Conservation (phyloP, 208 protist species). For the Eutreptiella sp. region DNA sequence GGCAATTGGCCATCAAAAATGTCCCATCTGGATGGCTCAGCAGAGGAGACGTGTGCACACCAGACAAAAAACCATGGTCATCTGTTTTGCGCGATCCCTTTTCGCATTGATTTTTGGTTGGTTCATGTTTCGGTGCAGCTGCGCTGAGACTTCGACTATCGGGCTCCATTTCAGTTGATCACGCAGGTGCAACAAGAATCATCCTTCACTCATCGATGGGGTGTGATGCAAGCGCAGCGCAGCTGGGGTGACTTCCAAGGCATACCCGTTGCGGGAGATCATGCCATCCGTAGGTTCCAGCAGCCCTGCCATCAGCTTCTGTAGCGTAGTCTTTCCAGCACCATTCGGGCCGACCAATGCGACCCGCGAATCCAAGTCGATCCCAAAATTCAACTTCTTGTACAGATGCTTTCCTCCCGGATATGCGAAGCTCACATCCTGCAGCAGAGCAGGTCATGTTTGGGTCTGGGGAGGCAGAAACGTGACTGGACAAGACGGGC, state of each 20-base stretch:
- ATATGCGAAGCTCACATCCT: constrained; percentile 82
- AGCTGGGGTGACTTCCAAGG: no score
- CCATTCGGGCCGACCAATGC: constrained; percentile 93
- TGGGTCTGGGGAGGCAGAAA: constrained; percentile 41
- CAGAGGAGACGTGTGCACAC: no score
- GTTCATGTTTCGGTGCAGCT: constrained; percentile 6
- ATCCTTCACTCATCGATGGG: constrained; percentile 11
- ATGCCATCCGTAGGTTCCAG: constrained; percentile 39
- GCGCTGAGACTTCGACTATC: neutral
- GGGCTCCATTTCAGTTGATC: neutral
- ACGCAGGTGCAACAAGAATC: neutral
- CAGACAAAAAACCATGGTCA: no score
- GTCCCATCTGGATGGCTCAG: no score
- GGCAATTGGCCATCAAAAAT: no score
- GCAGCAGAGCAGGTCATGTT: constrained; percentile 57
- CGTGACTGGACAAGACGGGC: no score
- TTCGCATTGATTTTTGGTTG: constrained; percentile 19
- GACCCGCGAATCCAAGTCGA: constrained; percentile 90
- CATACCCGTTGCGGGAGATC: no score
- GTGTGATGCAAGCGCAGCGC: constrained; percentile 42
- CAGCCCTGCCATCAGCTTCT: constrained; percentile 70
- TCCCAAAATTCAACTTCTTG: constrained; percentile 78
- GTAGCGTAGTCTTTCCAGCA: constrained; percentile 91
- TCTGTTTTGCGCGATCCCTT: no score
- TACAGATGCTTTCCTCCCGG: constrained; percentile 70